A percentile compares a stretch with the other conserved stretches of the same genome.
These are phyloP conservation scores for Physaria fendleri DNA, from an alignment of 345 rosid species.

Conservation along the genomic window DNA sequence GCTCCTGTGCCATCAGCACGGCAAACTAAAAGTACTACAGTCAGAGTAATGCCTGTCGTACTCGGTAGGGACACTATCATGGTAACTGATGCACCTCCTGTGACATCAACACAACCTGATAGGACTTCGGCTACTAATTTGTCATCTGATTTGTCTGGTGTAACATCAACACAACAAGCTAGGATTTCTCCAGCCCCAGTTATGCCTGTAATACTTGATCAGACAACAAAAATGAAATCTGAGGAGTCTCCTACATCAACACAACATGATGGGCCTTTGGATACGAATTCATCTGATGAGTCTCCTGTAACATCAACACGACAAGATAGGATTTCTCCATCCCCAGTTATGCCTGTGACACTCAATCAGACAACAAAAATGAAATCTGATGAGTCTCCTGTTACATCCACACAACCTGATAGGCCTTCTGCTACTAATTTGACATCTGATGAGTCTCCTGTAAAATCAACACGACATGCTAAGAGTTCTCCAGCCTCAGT, in stretches of 20 bases:
- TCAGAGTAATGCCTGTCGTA: slow-evolving; percentile 30
- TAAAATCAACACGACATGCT: slow-evolving; percentile 5
- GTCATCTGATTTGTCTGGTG: slow-evolving; percentile 13
- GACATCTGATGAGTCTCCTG: slow-evolving; percentile 16
- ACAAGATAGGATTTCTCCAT: slow-evolving; percentile 2
- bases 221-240: slow-evolving; percentile 9
- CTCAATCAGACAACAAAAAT: too few species aligned
- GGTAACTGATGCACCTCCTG: slow-evolving; percentile 20
- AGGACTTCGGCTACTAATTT: slow-evolving; percentile 1
- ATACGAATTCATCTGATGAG: slow-evolving; percentile 11
- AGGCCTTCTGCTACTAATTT: slow-evolving; percentile 11
- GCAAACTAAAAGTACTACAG: slow-evolving; percentile 18
- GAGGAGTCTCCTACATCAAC: slow-evolving; percentile 17
- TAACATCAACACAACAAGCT: slow-evolving; percentile 7
- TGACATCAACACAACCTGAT: slow-evolving; percentile 10
- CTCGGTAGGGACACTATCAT: slow-evolving; percentile 20
- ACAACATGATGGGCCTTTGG: slow-evolving; percentile 3
- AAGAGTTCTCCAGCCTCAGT: slow-evolving; percentile 11
- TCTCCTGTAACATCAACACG: slow-evolving; percentile 11
- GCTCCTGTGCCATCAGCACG: slow-evolving; percentile 24
- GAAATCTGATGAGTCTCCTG: slow-evolving; percentile 16
- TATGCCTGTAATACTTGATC: slow-evolving; percentile 18
- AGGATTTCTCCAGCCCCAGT: slow-evolving; percentile 14
- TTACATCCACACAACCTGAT: slow-evolving; percentile 12
- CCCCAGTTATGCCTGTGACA: slow-evolving; percentile 9